Base-by-base conservation (phyloP, 2,329 filamentous ascomycete species). In the Ophiostoma populinum region DNA sequence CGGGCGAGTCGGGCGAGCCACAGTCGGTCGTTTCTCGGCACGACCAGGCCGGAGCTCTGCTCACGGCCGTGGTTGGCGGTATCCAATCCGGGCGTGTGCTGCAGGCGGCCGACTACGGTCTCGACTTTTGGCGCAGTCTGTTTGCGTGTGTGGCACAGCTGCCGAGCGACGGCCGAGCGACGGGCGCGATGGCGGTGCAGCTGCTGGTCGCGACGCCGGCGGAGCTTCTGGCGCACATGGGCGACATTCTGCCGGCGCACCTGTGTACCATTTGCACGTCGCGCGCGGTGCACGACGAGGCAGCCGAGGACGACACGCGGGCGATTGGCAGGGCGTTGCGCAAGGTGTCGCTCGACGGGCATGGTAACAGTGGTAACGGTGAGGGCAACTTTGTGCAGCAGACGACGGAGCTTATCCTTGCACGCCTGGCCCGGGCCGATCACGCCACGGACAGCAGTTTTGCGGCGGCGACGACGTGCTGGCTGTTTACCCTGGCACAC, bases 401-500 rank as follows among this genome's bases (percentile, higher is more conserved):
- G 9, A 35, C 35, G 6, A 40, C 35, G 6, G 18, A 36, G 6
- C 29, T 20, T 1, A 6, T 35, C 26, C 22, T 34, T 6, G 8
- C 18, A 9, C 18, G 27, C 26, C 22, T 34, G 6, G 8, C 18
- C 13, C 18, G 27, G 5, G 10, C 8, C 26, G 17, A 17, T 8
- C 13, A 22, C 21, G 8, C 11, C 32, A 13, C 18, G 20, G 15
- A 9, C 13, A 24, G 8, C 13, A 10, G 12, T 15, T 4, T 27
- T n/a, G 17, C 17, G 4, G n/a, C 25, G 3, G 13, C 32, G 6
- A 16, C 20, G 20, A 24, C 22, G 17, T 13, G 17, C n/a, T 47
- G 45, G 45, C 37, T 47, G 8, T 15, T 30, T 12, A 31, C 36
- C 7, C 39, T 46, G 10, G 44, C 43, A 19, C 41, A 40, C 20